Percentiles rank a stretch among this genome's conserved stretches.
Evolutionary conservation across 257 asterid genomes (phyloP).

Genomic region (Solanum peruvianum): DNA sequence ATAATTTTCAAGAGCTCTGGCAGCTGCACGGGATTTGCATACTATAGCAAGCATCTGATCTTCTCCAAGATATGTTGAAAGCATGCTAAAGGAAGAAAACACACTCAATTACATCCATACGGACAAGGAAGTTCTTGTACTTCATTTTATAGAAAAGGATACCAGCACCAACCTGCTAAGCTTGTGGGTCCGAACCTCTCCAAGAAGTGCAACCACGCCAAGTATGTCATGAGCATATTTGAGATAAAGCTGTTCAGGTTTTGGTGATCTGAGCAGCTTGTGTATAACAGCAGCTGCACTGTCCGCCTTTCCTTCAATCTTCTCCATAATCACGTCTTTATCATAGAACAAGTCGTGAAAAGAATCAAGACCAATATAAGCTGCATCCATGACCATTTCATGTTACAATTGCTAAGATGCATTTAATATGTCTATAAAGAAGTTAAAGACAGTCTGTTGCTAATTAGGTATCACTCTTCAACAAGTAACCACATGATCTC

Average conservation of each 20-base stretch:
- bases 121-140: not conserved
- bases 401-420: not conserved
- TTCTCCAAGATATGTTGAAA: constrained; percentile 51
- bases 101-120: not conserved
- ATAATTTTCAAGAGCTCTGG: constrained; percentile 17
- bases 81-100: constrained; percentile 21
- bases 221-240: constrained; percentile 15
- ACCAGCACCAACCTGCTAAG: constrained; percentile 48
- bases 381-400: constrained; percentile 12
- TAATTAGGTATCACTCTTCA: not conserved
- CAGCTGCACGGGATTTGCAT: constrained; percentile 34
- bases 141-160: not conserved
- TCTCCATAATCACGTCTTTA: constrained; percentile 2
- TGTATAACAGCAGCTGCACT: constrained; percentile 44
- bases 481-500: not conserved
- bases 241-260: not conserved
- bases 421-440: not conserved
- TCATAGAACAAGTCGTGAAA: not conserved
- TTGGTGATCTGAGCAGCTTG: constrained; percentile 8
- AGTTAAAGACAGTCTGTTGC: not conserved
- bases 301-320: constrained; percentile 18
- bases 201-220: constrained; percentile 62
- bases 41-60: constrained; percentile 58
- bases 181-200: constrained; percentile 25
- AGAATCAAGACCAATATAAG: constrained; percentile 7